These are phyloP conservation scores for Plenodomus biglobosus DNA, from an alignment of 2,329 filamentous ascomycete species.

Conservation along the genomic window DNA sequence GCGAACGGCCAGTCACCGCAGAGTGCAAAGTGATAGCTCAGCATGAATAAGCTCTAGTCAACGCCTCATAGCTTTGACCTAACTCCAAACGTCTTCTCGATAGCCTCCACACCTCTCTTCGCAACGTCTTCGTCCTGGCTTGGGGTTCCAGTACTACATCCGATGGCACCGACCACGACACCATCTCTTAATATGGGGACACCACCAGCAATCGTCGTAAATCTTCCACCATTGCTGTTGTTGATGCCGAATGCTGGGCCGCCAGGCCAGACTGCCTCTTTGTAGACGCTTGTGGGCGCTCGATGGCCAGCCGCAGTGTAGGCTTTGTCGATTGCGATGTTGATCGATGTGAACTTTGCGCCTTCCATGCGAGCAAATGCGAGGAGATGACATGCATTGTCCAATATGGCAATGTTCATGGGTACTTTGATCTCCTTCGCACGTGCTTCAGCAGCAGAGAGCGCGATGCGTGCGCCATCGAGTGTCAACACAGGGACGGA, in stretches of 20 bases:
- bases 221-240: slow-evolving; percentile 56
- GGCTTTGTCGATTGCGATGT: slow-evolving; percentile 65
- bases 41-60: neutral
- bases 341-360: slow-evolving; percentile 54
- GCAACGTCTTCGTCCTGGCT: slow-evolving; percentile 58
- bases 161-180: slow-evolving; percentile 56
- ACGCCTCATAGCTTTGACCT: slow-evolving; percentile 46
- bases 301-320: slow-evolving; percentile 60
- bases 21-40: neutral
- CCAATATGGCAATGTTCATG: slow-evolving; percentile 56
- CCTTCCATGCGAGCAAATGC: slow-evolving; percentile 53
- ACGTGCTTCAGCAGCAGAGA: slow-evolving; percentile 41
- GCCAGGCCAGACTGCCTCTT: slow-evolving; percentile 57
- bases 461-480: slow-evolving; percentile 40
- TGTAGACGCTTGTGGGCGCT: slow-evolving; percentile 55
- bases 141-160: slow-evolving; percentile 58
- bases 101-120: slow-evolving; percentile 54
- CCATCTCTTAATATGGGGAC: slow-evolving; percentile 54
- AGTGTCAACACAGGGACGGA: slow-evolving; percentile 38
- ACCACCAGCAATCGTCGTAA: slow-evolving; percentile 58
- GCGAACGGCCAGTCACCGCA: neutral
- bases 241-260: slow-evolving; percentile 56
- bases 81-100: slow-evolving; percentile 38
- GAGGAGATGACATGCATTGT: slow-evolving; percentile 50
- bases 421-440: slow-evolving; percentile 40